Percentiles rank a stretch among this genome's conserved stretches.
These are phyloP conservation scores for Eucalyptus microcorys DNA, from an alignment of 345 rosid genomes.

Conservation along the genomic window DNA sequence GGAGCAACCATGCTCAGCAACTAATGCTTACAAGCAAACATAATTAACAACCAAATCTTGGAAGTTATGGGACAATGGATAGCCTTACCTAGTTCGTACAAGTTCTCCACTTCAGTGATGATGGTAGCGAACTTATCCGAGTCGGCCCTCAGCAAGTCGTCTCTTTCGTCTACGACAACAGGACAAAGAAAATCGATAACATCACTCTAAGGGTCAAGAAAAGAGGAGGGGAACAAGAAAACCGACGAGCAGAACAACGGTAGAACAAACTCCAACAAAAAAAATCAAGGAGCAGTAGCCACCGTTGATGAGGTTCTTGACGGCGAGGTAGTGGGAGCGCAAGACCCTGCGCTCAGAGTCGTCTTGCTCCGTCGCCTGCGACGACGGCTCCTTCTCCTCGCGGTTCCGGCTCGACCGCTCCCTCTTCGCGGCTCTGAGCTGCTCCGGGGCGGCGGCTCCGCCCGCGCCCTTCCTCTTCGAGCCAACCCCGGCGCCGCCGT, in stretches of 20 bases:
- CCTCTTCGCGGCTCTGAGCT: constrained; percentile 1
- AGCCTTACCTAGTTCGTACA: constrained; percentile 50
- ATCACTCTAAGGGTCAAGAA: background rate
- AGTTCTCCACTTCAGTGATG: constrained; percentile 45
- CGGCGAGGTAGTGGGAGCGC: constrained; percentile 61
- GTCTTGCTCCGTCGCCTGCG: background rate
- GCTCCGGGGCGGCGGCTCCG: background rate
- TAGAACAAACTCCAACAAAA: background rate
- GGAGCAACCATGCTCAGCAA: background rate
- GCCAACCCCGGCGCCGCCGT: background rate
- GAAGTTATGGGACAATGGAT: background rate
- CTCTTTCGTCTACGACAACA: constrained; percentile 44
- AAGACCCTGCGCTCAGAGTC: constrained; percentile 46
- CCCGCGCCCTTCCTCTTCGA: background rate
- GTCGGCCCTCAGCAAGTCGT: constrained; percentile 45
- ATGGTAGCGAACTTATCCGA: constrained; percentile 52
- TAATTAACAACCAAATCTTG: background rate
- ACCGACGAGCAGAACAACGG: background rate
- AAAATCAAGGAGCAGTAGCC: background rate
- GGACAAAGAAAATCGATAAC: background rate
- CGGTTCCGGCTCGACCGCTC: background rate
- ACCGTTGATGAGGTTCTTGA: constrained; percentile 52
- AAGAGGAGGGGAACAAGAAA: background rate
- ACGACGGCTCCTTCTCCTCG: background rate
- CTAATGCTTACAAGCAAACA: background rate